Percentiles rank a stretch among this genome's conserved stretches.
phyloP scores from a whole-genome alignment of 352 stramenopile genomes.

The Pythium periplocum region DNA sequence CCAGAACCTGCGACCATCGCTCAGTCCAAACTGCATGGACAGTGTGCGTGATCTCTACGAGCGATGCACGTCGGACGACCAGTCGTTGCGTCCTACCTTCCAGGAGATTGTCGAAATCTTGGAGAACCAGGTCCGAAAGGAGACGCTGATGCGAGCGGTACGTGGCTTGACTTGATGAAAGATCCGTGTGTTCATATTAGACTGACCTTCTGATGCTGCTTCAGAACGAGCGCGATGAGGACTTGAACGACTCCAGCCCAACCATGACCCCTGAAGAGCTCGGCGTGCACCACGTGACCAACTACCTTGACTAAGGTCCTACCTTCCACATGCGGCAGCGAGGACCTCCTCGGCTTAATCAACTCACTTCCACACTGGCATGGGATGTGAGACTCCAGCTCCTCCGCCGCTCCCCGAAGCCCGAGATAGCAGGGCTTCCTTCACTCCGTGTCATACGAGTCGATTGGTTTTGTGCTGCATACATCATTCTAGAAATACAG shows the following conservation, averaged over 20 bases:
- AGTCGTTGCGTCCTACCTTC: slow-evolving; percentile 71
- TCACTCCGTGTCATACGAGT: too few species aligned
- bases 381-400: background rate
- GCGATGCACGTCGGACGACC: slow-evolving; percentile 75
- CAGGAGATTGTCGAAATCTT: slow-evolving; percentile 83
- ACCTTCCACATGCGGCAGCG: background rate
- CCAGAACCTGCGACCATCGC: slow-evolving; percentile 76
- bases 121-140: slow-evolving; percentile 81
- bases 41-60: slow-evolving; percentile 77
- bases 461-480: too few species aligned
- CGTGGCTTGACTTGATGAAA: slow-evolving; percentile 13
- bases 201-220: background rate
- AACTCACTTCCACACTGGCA: background rate
- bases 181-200: too few species aligned
- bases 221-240: slow-evolving; percentile 14
- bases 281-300: slow-evolving; percentile 74
- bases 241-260: slow-evolving; percentile 40
- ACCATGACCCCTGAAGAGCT: slow-evolving; percentile 70
- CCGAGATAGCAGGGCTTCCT: too few species aligned
- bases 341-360: background rate
- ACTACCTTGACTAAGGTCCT: slow-evolving; percentile 69
- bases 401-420: too few species aligned
- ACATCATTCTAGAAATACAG: too few species aligned
- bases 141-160: slow-evolving; percentile 79
- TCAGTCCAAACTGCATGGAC: slow-evolving; percentile 81